A percentile compares a stretch with the other conserved stretches of the same genome.
These are phyloP conservation scores for Torulaspora franciscae DNA, from an alignment of 805 yeast species.

Conservation along the genomic window DNA sequence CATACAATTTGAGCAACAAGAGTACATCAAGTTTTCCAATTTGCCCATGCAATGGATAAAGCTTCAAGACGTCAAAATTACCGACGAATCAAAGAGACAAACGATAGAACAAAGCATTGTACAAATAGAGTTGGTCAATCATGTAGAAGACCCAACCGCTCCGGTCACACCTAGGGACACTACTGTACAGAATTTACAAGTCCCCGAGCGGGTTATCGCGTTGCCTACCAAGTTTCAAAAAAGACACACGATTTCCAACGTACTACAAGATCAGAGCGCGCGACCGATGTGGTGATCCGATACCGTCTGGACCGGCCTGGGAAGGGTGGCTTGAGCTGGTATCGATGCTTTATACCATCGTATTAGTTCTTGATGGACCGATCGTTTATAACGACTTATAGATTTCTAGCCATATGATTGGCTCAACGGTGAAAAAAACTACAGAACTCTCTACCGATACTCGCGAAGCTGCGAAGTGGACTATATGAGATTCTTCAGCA, in stretches of 20 bases:
- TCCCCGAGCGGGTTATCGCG: background rate
- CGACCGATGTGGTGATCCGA: constrained; percentile 11
- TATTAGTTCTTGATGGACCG: background rate
- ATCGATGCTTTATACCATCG: background rate
- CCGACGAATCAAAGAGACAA: background rate
- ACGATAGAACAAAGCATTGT: constrained; percentile 14
- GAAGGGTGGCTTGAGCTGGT: background rate
- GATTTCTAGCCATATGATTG: constrained; percentile 16
- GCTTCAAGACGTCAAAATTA: constrained; percentile 15
- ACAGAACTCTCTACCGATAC: constrained; percentile 9
- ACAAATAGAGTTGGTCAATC: constrained; percentile 10
- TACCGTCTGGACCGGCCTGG: background rate
- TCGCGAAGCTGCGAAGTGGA: constrained; percentile 4
- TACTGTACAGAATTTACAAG: background rate
- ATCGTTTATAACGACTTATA: background rate
- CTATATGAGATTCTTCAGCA: constrained; percentile 6
- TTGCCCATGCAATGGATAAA: constrained; percentile 33
- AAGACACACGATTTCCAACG: constrained; percentile 4
- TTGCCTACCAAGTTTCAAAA: constrained; percentile 10
- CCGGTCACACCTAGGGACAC: background rate
- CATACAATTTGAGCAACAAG: constrained; percentile 24
- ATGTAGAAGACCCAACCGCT: background rate
- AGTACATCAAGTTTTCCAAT: constrained; percentile 21
- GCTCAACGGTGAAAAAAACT: constrained; percentile 6
- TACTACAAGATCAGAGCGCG: constrained; percentile 6